These are phyloP conservation scores for Leccinum uliginosum DNA, from an alignment of 768 basidiomycete genomes.

Conservation along the genomic window DNA sequence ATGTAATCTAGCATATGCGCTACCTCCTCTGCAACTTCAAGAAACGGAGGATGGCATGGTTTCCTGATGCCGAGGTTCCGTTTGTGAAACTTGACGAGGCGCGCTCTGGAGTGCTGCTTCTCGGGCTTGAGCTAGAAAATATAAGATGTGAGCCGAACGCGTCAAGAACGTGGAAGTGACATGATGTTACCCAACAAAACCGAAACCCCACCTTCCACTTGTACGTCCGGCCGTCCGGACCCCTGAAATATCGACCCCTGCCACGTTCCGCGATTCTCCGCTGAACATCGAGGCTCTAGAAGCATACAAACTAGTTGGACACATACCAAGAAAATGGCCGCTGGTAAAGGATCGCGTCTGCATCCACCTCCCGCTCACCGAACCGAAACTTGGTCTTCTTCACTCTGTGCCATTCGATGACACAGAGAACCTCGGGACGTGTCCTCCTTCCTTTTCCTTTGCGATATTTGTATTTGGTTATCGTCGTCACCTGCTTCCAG, in stretches of 20 bases:
- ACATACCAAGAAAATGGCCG: constrained; percentile 12
- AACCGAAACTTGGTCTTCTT: constrained; percentile 26
- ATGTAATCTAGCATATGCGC: constrained; percentile 30
- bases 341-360: constrained; percentile 11
- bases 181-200: constrained; percentile 17
- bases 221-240: constrained; percentile 29
- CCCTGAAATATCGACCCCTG: constrained; percentile 28
- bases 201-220: constrained; percentile 27
- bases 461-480: constrained; percentile 7
- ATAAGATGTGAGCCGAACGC: not conserved
- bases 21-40: constrained; percentile 26
- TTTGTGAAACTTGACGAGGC: constrained; percentile 17
- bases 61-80: constrained; percentile 17
- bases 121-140: constrained; percentile 11
- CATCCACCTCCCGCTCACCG: constrained; percentile 18
- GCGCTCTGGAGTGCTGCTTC: constrained; percentile 7
- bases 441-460: not conserved
- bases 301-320: not conserved
- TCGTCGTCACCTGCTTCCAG: constrained; percentile 11
- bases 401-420: constrained; percentile 28
- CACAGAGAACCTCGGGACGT: constrained; percentile 17
- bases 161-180: not conserved
- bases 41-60: constrained; percentile 15
- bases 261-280: not conserved
- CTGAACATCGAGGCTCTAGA: not conserved